phyloP scores from a whole-genome alignment of 164 flowering plant species.

The Tetracentron sinense region DNA sequence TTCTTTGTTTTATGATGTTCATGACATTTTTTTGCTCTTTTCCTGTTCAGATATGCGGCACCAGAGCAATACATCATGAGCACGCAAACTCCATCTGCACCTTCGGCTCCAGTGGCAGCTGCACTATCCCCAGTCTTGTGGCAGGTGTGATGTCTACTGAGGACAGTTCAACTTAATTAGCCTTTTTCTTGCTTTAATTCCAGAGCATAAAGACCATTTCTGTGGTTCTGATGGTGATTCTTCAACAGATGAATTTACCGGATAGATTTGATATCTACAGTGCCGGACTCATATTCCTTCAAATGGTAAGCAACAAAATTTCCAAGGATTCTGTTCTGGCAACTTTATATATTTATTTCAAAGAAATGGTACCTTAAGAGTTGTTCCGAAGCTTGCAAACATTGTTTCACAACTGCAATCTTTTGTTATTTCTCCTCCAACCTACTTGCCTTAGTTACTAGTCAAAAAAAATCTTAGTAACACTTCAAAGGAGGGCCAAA shows the following conservation, averaged over 20 bases:
- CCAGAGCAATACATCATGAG: slow-evolving; percentile 99
- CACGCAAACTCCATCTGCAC: slow-evolving; percentile 98
- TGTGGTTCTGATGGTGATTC: slow-evolving; percentile 2
- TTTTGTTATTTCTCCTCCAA: too few relatives aligned
- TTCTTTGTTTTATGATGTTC: too few relatives aligned
- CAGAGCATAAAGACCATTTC: background rate
- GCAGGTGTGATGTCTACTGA: slow-evolving; percentile 57
- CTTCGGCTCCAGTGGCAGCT: slow-evolving; percentile 93
- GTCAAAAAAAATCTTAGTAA: too few relatives aligned
- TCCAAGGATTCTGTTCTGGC: background rate
- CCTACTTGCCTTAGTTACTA: too few relatives aligned
- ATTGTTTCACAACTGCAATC: too few relatives aligned
- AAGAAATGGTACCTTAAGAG: too few relatives aligned
- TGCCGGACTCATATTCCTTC: slow-evolving; percentile 82
- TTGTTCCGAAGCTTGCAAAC: too few relatives aligned
- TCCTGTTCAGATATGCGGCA: slow-evolving; percentile 95
- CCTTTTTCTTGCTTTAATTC: slow-evolving; percentile 6
- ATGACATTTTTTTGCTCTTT: slow-evolving; percentile 12
- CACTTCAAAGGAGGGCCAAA: too few relatives aligned
- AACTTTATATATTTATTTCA: too few relatives aligned
- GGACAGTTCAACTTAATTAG: background rate
- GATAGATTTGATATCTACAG: slow-evolving; percentile 98
- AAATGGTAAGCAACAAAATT: slow-evolving; percentile 55
- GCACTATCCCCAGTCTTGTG: slow-evolving; percentile 96
- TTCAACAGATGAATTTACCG: slow-evolving; percentile 84